Percentiles rank a stretch among this genome's conserved stretches.
These are phyloP conservation scores for Trichosporon inkin DNA, from an alignment of 1,284 basidiomycete species.

Conservation along the genomic window DNA sequence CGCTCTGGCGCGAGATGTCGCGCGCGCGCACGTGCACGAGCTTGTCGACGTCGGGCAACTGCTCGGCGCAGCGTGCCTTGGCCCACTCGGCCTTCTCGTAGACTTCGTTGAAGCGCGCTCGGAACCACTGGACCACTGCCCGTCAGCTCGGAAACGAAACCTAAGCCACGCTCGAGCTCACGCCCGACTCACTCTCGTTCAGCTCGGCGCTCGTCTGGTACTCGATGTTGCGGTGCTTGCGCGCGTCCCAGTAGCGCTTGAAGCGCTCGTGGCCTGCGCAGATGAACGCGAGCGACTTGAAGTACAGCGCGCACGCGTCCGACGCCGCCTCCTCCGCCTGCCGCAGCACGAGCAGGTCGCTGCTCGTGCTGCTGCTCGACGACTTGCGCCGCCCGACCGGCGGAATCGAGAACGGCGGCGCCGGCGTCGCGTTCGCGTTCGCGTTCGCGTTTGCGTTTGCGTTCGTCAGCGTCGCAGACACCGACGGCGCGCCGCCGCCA, in stretches of 20 bases:
- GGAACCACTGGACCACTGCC: conserved; percentile 57
- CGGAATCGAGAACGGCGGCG: conserved; percentile 29
- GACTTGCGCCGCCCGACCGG: conserved; percentile 27
- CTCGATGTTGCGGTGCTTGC: conserved; percentile 29
- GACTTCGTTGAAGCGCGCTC: conserved; percentile 57
- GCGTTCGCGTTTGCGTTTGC: background rate
- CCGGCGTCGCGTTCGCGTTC: background rate
- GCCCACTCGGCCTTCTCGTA: conserved; percentile 58
- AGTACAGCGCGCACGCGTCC: conserved; percentile 83
- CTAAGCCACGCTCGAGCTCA: too few relatives aligned
- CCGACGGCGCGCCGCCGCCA: background rate
- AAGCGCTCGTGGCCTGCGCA: conserved; percentile 76
- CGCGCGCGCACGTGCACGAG: conserved; percentile 57
- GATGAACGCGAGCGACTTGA: conserved; percentile 86
- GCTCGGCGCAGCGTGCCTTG: conserved; percentile 53
- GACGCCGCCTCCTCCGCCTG: conserved; percentile 70
- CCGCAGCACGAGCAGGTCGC: conserved; percentile 57
- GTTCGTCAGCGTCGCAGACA: conserved; percentile 13
- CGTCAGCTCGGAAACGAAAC: conserved; percentile 7
- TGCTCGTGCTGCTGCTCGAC: conserved; percentile 31
- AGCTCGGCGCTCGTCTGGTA: conserved; percentile 52
- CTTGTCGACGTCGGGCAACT: conserved; percentile 54
- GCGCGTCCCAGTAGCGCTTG: conserved; percentile 50
- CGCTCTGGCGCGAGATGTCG: conserved; percentile 74
- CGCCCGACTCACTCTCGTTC: conserved; percentile 53